Evolutionary conservation across 169 alveolate genomes (phyloP).

Genomic region (Ophryocystis elektroscirrha): DNA sequence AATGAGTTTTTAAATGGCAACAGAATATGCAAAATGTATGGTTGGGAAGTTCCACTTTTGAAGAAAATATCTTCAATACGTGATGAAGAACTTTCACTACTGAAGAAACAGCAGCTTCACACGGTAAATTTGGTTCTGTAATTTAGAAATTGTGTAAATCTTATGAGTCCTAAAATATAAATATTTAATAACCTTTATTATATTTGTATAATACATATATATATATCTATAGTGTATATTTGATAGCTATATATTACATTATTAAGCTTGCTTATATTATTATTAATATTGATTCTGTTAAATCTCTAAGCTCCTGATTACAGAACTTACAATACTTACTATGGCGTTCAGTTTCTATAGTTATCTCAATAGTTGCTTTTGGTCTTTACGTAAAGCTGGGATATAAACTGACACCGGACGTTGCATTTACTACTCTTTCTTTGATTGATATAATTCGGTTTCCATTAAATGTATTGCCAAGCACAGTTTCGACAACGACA

Average conservation of each 20-base stretch:
- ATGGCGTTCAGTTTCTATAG: slow-evolving; percentile 1
- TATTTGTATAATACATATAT: not conserved
- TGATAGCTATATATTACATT: slow-evolving; percentile 5
- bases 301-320: not conserved
- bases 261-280: not conserved
- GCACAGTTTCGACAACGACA: too few relatives aligned
- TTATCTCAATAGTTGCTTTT: slow-evolving; percentile 2
- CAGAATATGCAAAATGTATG: slow-evolving; percentile 46
- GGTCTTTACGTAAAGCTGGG: slow-evolving; percentile 1
- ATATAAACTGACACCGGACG: slow-evolving; percentile 10
- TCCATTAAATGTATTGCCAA: slow-evolving; percentile 30
- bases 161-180: not conserved
- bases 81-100: slow-evolving; percentile 20
- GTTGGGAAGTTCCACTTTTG: slow-evolving; percentile 49
- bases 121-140: not conserved
- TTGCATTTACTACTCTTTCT: slow-evolving; percentile 30
- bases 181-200: not conserved
- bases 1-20: slow-evolving; percentile 19
- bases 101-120: not conserved
- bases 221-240: not conserved
- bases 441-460: slow-evolving; percentile 27
- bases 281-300: not conserved
- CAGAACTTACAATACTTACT: not conserved
- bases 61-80: slow-evolving; percentile 31
- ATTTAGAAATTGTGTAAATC: too few relatives aligned